Percentiles rank a stretch among this genome's conserved stretches.
These are phyloP conservation scores for Lotus japonicus DNA, from an alignment of 306 rosid genomes.

Conservation along the genomic window DNA sequence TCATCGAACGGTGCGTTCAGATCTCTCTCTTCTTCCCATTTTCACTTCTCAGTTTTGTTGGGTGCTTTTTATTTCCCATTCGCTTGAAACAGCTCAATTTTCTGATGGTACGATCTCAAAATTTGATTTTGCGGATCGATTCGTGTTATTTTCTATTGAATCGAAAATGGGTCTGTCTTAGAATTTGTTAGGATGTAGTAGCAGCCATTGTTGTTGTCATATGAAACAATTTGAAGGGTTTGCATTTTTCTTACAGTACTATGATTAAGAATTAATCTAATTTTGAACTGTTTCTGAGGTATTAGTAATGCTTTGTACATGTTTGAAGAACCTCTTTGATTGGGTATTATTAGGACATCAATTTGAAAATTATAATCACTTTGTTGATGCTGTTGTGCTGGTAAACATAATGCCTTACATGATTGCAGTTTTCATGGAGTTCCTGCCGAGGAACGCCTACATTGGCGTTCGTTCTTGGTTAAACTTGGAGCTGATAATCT, in stretches of 20 bases:
- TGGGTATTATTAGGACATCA: not conserved
- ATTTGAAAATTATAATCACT: not conserved
- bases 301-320: not conserved
- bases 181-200: not conserved
- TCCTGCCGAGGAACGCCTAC: constrained; percentile 87
- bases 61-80: not conserved
- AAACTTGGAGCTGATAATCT: constrained; percentile 96
- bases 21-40: constrained; percentile 23
- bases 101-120: not conserved
- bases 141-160: not conserved
- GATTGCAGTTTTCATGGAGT: constrained; percentile 84
- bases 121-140: not conserved
- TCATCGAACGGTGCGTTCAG: constrained; percentile 61
- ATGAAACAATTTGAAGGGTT: not conserved
- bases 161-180: not conserved
- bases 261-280: not conserved
- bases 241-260: not conserved
- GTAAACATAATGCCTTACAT: not conserved
- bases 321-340: not conserved
- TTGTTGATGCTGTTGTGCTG: not conserved
- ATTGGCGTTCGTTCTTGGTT: constrained; percentile 94
- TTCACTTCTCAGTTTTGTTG: not conserved
- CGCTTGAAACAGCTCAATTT: not conserved
- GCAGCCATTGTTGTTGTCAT: not conserved
- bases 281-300: not conserved